A percentile compares a stretch with the other conserved stretches of the same genome.
Evolutionary conservation across 257 asterid genomes (phyloP).

Genomic region (Mentha longifolia): DNA sequence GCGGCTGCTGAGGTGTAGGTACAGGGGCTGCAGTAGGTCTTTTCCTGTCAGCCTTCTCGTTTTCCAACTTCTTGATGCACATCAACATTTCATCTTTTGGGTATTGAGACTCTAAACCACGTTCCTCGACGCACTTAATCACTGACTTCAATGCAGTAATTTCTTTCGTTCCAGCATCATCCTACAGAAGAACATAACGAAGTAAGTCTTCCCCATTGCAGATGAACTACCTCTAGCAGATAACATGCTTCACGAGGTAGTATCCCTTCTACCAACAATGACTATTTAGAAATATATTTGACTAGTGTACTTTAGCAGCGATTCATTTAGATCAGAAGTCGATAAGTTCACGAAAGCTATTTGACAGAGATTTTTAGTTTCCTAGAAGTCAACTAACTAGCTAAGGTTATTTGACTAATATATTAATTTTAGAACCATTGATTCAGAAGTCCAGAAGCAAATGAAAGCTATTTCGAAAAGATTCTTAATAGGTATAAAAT

Average conservation of each 20-base stretch:
- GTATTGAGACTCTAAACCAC: constrained; percentile 55
- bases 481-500: constrained; percentile 12
- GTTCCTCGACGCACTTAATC: constrained; percentile 60
- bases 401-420: not conserved
- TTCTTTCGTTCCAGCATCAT: constrained; percentile 59
- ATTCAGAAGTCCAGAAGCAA: not conserved
- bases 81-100: constrained; percentile 49
- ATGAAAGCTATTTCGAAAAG: constrained; percentile 2
- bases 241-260: not conserved
- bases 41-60: constrained; percentile 54
- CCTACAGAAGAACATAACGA: constrained; percentile 42
- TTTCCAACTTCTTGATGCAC: constrained; percentile 56
- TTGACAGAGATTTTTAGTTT: not conserved
- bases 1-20: constrained; percentile 39
- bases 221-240: constrained; percentile 16
- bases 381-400: not conserved
- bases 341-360: not conserved
- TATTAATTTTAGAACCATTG: not conserved
- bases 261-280: constrained; percentile 11
- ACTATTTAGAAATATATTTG: not conserved
- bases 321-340: not conserved
- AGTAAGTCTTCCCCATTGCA: constrained; percentile 20
- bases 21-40: constrained; percentile 35
- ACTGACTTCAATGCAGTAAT: constrained; percentile 58
- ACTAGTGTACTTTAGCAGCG: not conserved